phyloP scores from a whole-genome alignment of 139 green algal species.

The Pseudopediastrum boryanum region DNA sequence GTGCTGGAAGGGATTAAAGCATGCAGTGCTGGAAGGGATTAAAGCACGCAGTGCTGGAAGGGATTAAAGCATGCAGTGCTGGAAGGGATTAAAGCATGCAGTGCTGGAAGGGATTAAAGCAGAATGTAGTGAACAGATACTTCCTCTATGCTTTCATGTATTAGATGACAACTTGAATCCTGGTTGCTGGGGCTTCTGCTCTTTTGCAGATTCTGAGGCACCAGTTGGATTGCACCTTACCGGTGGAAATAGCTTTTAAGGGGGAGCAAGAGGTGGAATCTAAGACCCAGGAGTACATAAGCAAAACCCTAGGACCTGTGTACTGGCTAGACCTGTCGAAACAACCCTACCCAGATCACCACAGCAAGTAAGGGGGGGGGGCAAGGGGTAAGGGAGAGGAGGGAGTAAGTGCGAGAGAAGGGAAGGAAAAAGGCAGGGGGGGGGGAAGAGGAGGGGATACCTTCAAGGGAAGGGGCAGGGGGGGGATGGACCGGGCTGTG shows the following conservation, averaged over 20 bases:
- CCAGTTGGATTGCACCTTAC: slow-evolving; percentile 14
- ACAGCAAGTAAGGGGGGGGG: neutral
- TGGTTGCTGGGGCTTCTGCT: neutral
- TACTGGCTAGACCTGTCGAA: slow-evolving; percentile 7
- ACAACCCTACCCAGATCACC: neutral
- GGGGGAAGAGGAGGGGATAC: too few species aligned
- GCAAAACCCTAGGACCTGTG: neutral
- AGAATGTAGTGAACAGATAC: neutral
- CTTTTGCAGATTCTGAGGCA: slow-evolving; percentile 6
- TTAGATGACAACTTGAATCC: too few species aligned
- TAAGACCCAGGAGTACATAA: neutral
- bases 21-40: too few species aligned
- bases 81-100: neutral
- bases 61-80: neutral
- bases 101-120: neutral
- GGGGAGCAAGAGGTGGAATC: slow-evolving; percentile 12
- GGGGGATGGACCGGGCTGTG: too few species aligned
- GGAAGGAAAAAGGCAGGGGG: too few species aligned
- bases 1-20: too few species aligned
- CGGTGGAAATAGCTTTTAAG: slow-evolving; percentile 1
- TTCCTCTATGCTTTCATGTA: too few species aligned
- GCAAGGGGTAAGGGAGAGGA: neutral
- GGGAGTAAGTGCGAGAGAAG: neutral
- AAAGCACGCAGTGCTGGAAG: too few species aligned
- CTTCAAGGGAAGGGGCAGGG: too few species aligned